Evolutionary conservation across 2,329 filamentous ascomycete genomes (phyloP).

Genomic region (Botrytis elliptica): DNA sequence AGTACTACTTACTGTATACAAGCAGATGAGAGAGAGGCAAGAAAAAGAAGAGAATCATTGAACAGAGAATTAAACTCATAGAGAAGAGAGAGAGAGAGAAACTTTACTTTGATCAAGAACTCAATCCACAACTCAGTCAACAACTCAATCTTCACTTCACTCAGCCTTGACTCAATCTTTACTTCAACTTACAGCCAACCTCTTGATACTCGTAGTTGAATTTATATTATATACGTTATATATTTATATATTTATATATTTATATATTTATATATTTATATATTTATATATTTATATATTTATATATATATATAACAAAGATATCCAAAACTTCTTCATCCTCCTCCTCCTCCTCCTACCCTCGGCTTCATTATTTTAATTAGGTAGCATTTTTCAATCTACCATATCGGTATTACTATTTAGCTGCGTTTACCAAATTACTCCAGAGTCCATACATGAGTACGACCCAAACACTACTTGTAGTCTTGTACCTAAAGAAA

Average conservation of each 20-base stretch:
- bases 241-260: neutral
- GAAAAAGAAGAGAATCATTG: neutral
- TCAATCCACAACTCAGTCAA: neutral
- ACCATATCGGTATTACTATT: conserved; percentile 1
- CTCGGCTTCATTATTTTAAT: neutral
- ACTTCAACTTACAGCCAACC: neutral
- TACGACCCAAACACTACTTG: neutral
- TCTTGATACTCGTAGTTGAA: neutral
- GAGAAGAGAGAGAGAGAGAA: neutral
- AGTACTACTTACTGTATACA: neutral
- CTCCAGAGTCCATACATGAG: neutral
- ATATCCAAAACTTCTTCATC: neutral
- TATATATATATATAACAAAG: neutral
- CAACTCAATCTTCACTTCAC: neutral
- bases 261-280: neutral
- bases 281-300: neutral
- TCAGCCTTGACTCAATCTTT: neutral
- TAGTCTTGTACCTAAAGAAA: neutral
- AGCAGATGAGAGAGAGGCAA: neutral
- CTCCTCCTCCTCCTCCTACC: neutral
- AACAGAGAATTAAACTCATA: neutral
- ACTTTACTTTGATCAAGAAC: neutral
- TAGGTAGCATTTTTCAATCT: neutral
- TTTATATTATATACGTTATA: neutral
- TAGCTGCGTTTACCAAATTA: neutral